A percentile compares a stretch with the other conserved stretches of the same genome.
Conservation (phyloP, 2,329 filamentous ascomycete genomes). For the Salinomyces thailandicus region DNA sequence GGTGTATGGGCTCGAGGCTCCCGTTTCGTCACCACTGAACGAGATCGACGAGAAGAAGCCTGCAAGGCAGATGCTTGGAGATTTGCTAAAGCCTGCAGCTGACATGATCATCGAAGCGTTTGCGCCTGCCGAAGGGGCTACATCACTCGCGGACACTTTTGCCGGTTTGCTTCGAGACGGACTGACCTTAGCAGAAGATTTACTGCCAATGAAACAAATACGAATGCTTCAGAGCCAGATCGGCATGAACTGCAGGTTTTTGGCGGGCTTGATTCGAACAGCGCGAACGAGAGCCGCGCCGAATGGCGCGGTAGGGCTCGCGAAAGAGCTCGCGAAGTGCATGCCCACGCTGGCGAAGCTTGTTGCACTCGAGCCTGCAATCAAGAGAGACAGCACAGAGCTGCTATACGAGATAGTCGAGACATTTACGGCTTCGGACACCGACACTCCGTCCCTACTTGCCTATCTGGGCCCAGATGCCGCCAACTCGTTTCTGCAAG, state of each 20-base stretch:
- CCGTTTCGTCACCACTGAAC: slow-evolving; percentile 15
- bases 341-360: slow-evolving; percentile 16
- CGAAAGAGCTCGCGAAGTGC: slow-evolving; percentile 10
- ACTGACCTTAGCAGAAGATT: slow-evolving; percentile 11
- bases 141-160: slow-evolving; percentile 11
- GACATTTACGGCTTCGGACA: slow-evolving; percentile 24
- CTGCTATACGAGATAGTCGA: slow-evolving; percentile 16
- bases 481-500: slow-evolving; percentile 71
- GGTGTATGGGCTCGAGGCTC: slow-evolving; percentile 64
- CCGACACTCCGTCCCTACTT: slow-evolving; percentile 87
- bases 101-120: slow-evolving; percentile 68
- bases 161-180: slow-evolving; percentile 11
- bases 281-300: slow-evolving; percentile 2
- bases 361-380: slow-evolving; percentile 14
- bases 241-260: slow-evolving; percentile 7
- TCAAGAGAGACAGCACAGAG: slow-evolving; percentile 14
- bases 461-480: slow-evolving; percentile 76
- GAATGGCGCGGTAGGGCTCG: slow-evolving; percentile 9
- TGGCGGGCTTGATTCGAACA: slow-evolving; percentile 14
- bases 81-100: slow-evolving; percentile 60
- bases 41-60: background rate
- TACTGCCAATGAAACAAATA: slow-evolving; percentile 6
- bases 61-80: slow-evolving; percentile 38
- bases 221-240: slow-evolving; percentile 11
- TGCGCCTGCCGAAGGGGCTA: slow-evolving; percentile 12